Conservation (phyloP, 1,284 basidiomycete species). For the Prillingera fragicola region DNA sequence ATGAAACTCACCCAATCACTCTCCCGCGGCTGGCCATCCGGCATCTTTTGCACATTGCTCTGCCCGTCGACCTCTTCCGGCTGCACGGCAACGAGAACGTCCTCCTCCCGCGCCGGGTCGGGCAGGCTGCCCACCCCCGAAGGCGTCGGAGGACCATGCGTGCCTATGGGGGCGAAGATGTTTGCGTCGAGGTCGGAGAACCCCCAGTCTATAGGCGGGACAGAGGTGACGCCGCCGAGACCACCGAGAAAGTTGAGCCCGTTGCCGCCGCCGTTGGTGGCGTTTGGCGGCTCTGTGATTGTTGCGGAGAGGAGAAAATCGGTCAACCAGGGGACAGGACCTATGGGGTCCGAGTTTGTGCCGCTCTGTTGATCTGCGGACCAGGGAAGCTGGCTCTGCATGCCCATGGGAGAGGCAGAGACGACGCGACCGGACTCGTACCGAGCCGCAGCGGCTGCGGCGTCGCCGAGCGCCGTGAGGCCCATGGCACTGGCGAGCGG, state of each 20-base stretch:
- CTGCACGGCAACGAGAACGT: slow-evolving; percentile 6
- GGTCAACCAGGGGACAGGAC: slow-evolving; percentile 1
- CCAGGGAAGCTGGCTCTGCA: too few species aligned
- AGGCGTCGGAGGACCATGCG: slow-evolving; percentile 12
- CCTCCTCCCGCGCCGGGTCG: background rate
- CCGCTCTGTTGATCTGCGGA: too few species aligned
- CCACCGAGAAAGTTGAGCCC: background rate
- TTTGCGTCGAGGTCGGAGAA: slow-evolving; percentile 8
- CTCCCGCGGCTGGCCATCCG: slow-evolving; percentile 18
- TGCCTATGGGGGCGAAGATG: slow-evolving; percentile 18
- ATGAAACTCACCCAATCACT: background rate
- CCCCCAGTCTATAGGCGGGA: slow-evolving; percentile 12
- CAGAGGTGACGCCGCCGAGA: background rate
- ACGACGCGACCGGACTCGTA: background rate
- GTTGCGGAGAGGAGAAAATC: slow-evolving; percentile 11
- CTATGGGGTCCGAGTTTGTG: too few species aligned
- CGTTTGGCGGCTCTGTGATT: background rate
- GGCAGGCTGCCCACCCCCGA: background rate
- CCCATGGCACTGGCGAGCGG: background rate
- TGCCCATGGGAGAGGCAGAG: too few species aligned
- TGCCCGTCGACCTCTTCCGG: slow-evolving; percentile 14
- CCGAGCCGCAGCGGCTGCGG: background rate
- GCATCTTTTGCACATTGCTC: slow-evolving; percentile 9
- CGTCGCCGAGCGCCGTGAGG: background rate
- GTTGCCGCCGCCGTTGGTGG: background rate